Base-by-base conservation (phyloP, 306 rosid species). In the Astragalus membranaceus region DNA sequence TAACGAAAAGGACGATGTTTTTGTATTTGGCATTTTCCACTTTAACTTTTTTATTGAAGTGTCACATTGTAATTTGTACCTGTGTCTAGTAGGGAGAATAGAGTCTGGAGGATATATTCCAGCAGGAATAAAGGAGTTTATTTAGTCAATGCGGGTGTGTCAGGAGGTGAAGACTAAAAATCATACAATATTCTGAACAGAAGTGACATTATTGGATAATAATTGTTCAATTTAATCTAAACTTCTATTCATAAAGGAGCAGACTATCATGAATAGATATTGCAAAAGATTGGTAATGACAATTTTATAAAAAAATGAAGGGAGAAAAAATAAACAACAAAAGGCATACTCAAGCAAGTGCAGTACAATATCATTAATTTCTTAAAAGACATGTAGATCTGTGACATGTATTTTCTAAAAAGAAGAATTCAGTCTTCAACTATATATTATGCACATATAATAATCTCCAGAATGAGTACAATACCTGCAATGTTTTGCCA, bases 401-500 rank as follows among this genome's bases (percentile, higher is more conserved):
- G 17, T 56, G 23, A 51, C 60, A 10, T n/a, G 20, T 14, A 73
- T 51, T 47, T 67, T 63, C 59, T 49, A 33, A 55, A 37, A 67
- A 55, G 9, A 30, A 60, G 0, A 77, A 54, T 55, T 62, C 47
- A 49, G 51, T 37, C 43, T 6, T 65, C 65, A 42, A 33, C 36
- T 51, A 14, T 57, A 49, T 26, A 26, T 26, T 26, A 26, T 10
- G 7, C 41, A 73, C 51, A 69, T 47, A 67, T 35, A 39, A 68
- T 54, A 64, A 73, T 16, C 55, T 50, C 64, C 64, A 39, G 33
- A 72, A 53, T 20, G 56, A 62, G 52, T 48, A 33, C 13, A 73
- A 65, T 83, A 94, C 99, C 99, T 94, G 99, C 73, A 94, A 79
- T 29, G 99, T 94, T 94, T 94, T 94, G 65, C 99, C 99, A 66